Base-by-base conservation (phyloP, 2,329 filamentous ascomycete genomes). In the Trichoderma koningiopsis region DNA sequence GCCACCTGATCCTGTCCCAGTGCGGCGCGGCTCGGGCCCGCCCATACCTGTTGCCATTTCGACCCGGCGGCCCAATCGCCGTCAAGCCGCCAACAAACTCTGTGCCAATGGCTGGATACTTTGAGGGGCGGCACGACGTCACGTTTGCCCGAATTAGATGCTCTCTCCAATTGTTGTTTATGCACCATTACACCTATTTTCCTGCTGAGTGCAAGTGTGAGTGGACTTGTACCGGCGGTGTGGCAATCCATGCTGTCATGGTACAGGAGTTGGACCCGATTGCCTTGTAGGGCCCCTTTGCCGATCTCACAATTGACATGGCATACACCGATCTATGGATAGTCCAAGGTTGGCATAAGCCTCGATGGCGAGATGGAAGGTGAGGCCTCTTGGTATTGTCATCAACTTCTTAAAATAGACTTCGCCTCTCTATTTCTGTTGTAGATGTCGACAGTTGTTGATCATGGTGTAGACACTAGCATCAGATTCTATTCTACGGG, bases 181-280 rank as follows among this genome's bases (percentile, higher is more conserved):
- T 64, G 61, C 61, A 43, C 14, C 52, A 35, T 33, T 65, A 14
- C 19, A 35, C 14, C 43, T 62, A n/a, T 22, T 43, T 56, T 10
- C n/a, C 40, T 43, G 40, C 40, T 43, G 40, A 6, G 16, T 19
- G 37, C 16, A 40, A 19, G 37, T 40, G 14, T 43, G 40, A 4
- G 49, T 65, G 52, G 62, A 47, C 22, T 11, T 49, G 13, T 33
- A 24, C 24, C 55, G 14, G 29, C 53, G 29, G 29, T 47, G 62
- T 58, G 62, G 62, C 53, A 66, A 58, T 66, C 37, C 29, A 66
- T 66, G 37, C 24, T 57, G 62, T 58, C 62, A 66, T 47, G 35
- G 40, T 49, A 43, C 37, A 58, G n/a, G 13, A 31, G 19, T 22
- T 37, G n/a, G 52, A 16, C 52, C 24, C 52, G 24, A 55, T 29